Evolutionary conservation across 2,329 filamentous ascomycete species (phyloP), one percentile per base, ranked within the genome.

Genomic region (Sclerotinia nivalis): DNA sequence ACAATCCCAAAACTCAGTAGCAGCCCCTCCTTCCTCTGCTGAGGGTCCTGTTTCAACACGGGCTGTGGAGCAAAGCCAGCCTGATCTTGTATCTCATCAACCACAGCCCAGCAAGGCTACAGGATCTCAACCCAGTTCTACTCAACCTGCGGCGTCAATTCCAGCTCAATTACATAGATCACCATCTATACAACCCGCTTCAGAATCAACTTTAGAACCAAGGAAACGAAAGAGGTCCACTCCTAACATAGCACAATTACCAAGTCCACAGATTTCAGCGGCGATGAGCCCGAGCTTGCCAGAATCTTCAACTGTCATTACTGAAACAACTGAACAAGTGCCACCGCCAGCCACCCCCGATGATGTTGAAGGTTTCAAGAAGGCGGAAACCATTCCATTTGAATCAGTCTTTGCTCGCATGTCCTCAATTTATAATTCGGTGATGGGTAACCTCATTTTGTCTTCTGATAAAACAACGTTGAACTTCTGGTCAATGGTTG

Each of bases 401-500:
- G 61, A 73, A 15, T 71, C 73, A 43, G 69, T 65, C 22, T 59
- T 68, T 12, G 56, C 66, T n/a, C 71, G 72, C 45, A 70, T 78
- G 34, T 34, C 74, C 40, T 74, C 73, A 54, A 62, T 72, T 34
- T 75, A 74, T 34, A 65, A 76, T 37, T 67, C 69, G 13, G 34
- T 55, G 37, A 69, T 72, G 18, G 77, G 77, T 20, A 78, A 77
- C 52, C 65, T 79, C 9, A 43, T 77, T 34, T 60, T 78, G 2
- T 75, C 76, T 25, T 25, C 59, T 52, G 75, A 78, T 56, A 75
- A 73, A 37, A 64, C 68, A 13, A 47, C 49, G 9, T 58, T 78
- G 15, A 70, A 75, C 22, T 77, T 78, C 58, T 72, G 72, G 58
- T 64, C 69, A 12, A 15, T 73, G 12, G 52, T 54, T 20, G 72